Conservation (phyloP, 257 asterid species). For the Lycium ferocissimum region DNA sequence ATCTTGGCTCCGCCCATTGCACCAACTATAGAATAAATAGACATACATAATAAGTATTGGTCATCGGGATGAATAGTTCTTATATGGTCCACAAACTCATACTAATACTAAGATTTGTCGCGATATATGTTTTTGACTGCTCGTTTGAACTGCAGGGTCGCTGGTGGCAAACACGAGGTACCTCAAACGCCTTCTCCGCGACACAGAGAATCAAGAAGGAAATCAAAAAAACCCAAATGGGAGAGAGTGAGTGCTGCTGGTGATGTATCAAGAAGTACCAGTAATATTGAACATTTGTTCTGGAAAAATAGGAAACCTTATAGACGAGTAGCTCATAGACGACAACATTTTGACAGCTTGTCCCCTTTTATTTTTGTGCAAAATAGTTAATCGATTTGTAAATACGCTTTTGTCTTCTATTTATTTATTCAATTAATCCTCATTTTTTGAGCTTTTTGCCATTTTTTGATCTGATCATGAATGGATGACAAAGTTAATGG, state of each 20-base stretch:
- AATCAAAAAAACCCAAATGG: conserved; percentile 45
- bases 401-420: conserved; percentile 28
- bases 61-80: not conserved
- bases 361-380: conserved; percentile 68
- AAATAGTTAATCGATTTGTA: conserved; percentile 33
- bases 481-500: no score
- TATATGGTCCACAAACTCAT: not conserved
- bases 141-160: conserved; percentile 47
- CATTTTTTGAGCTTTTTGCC: conserved; percentile 28
- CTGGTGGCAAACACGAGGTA: conserved; percentile 61
- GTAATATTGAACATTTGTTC: conserved; percentile 52
- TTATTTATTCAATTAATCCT: conserved; percentile 60
- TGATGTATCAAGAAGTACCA: conserved; percentile 34
- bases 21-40: not conserved
- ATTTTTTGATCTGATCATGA: not conserved
- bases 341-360: conserved; percentile 57
- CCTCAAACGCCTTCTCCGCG: conserved; percentile 86
- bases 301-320: conserved; percentile 79
- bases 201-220: conserved; percentile 60
- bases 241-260: conserved; percentile 33
- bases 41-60: not conserved
- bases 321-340: conserved; percentile 71
- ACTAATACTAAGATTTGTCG: not conserved
- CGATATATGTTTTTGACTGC: conserved; percentile 13
- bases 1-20: no score